Base-by-base conservation (phyloP, 495 filamentous ascomycete species). In the Xylaria telfairii region DNA sequence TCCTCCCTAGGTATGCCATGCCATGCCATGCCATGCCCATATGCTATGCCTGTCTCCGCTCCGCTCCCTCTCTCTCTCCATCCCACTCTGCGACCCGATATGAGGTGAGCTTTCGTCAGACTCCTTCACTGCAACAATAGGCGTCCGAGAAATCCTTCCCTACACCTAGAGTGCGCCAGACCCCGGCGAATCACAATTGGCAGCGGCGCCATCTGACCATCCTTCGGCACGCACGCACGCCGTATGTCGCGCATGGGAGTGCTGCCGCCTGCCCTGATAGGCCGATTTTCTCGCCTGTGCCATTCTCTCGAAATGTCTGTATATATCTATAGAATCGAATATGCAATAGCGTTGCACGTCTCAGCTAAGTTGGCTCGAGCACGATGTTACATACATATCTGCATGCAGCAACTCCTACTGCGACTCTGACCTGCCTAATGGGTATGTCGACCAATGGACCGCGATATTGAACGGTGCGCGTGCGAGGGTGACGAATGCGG, bases 331-430 rank as follows among this genome's bases (percentile, higher is more conserved):
- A 70, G 68, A 65, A 70, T 47, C 32, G 15, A 44, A 57, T 70
- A 70, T 70, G 68, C 68, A 70, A 46, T 64, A 59, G 61, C 68
- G 68, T 70, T 65, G 57, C 68, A 65, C 51, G 68, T 70, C 65
- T 68, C 68, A 70, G 68, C 68, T 53, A 44, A 42, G 67, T 65
- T 70, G 46, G 46, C 37, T 49, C 24, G 49, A 59, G 68, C 68
- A 65, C 68, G 68, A 70, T 70, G 68, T 70, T 59, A 64, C 68
- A 39, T 65, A 60, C 68, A 70, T 65, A 57, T 68, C 15, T 68
- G 68, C 68, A 70, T 65, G 68, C 68, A 65, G 44, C 32, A 24
- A 59, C 47, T 70, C 68, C 68, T 70, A 70, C 51, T 70, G 19
- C 60, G 39, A 70, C 68, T 65, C 68, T 70, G 68, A 70, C 68